Base-by-base conservation (phyloP, 1,139 yeast genomes). In the Blastobotrys malaysiensis region DNA sequence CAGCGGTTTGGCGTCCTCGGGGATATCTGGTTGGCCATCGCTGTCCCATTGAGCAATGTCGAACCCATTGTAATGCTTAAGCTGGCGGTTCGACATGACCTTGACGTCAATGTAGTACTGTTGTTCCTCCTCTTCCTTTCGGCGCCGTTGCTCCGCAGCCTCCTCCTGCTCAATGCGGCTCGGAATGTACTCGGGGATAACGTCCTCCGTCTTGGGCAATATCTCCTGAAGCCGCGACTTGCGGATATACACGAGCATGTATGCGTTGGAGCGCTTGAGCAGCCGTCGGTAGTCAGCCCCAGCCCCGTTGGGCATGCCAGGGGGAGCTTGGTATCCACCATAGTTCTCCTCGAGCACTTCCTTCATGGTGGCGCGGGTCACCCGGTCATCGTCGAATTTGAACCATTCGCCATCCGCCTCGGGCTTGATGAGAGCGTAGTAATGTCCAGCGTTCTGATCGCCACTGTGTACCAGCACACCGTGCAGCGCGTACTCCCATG, bases 401-500 rank as follows among this genome's bases (percentile, higher is more conserved):
- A 81, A 84, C 99, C 99, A 95, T 20, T 81, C 74, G 54, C 84
- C 82, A 46, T 80, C 79, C 9, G 80, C 75, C 43, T 78, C 78
- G 1, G 99, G 98, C 67, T 86, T 90, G 54, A 95, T 84, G 82
- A 93, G 79, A 0, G 99, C 95, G 67, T 93, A 93, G 69, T 93
- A 93, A 67, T 93, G 99, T 21, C 99, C 99, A 52, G 93, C 88
- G 20, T 96, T 88, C 53, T 93, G 85, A 65, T 91, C 96, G 58
- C 99, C 99, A 52, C 91, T 87, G 68, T 93, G 99, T 5, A 93
- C 98, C 56, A 93, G 76, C 1, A 95, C 99, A 9, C 97, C 97
- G 68, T 93, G 97, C 47, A 93, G 73, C 55, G 83, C 83, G 69
- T 93, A 93, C 46, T 76, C 82, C 83, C 93, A 86, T 53, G 88